Evolutionary conservation across 2,329 filamentous ascomycete species (phyloP).

Genomic region (Pseudogymnoascus sp.): DNA sequence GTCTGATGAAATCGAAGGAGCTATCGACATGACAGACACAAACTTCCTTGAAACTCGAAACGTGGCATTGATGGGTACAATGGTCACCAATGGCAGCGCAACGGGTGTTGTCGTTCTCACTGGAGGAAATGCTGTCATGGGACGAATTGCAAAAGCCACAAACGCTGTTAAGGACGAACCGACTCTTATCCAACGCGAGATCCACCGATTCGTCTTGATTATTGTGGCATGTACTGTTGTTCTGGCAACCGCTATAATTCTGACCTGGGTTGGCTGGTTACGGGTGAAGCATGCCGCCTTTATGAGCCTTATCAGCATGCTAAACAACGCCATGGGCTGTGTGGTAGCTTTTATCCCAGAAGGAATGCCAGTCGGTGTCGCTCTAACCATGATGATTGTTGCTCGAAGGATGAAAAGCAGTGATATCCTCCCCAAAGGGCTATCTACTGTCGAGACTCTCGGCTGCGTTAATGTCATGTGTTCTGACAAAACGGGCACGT

Average conservation of each 20-base stretch:
- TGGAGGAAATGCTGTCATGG: conserved; percentile 54
- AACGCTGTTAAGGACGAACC: conserved; percentile 26
- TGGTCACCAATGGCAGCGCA: conserved; percentile 88
- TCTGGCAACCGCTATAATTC: conserved; percentile 34
- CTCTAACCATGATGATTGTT: conserved; percentile 60
- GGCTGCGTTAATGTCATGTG: conserved; percentile 63
- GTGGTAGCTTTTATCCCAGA: conserved; percentile 64
- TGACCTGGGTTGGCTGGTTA: conserved; percentile 39
- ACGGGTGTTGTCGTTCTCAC: conserved; percentile 86
- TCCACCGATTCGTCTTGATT: conserved; percentile 36
- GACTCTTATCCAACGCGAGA: conserved; percentile 35
- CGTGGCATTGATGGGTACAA: conserved; percentile 96
- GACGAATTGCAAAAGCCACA: conserved; percentile 55
- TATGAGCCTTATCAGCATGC: conserved; percentile 36
- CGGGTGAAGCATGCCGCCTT: conserved; percentile 29
- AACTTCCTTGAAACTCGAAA: conserved; percentile 96
- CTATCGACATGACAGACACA: conserved; percentile 57
- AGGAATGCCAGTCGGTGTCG: conserved; percentile 58
- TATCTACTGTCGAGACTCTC: conserved; percentile 66
- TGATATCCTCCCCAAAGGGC: conserved; percentile 65
- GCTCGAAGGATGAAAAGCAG: conserved; percentile 67
- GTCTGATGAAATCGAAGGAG: conserved; percentile 90
- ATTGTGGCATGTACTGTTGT: conserved; percentile 33
- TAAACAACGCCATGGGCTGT: conserved; percentile 39
- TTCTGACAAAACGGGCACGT: conserved; percentile 64